Base-by-base conservation (phyloP, 768 basidiomycete genomes). In the Mycena vitilis region DNA sequence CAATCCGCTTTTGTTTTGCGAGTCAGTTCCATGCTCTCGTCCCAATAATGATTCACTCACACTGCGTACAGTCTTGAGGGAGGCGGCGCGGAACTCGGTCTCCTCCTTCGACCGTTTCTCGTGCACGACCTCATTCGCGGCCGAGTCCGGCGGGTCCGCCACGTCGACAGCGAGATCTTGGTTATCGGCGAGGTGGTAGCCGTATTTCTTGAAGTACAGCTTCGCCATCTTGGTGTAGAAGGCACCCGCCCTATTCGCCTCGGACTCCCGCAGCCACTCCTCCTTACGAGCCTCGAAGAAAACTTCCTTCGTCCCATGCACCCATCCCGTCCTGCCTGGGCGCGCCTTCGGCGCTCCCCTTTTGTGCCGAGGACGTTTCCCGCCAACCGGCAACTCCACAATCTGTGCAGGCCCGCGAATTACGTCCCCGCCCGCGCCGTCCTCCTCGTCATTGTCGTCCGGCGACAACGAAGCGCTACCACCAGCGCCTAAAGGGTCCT, bases 161-260 rank as follows among this genome's bases (percentile, higher is more conserved):
- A 44, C 30, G 54, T 64, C 63, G 6, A 8, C 36, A 10, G 13
- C 63, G 1, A 56, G 18, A 37, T 64, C 63, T 13, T 64, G 30
- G n/a, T 64, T 44, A 45, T 64, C 53, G 12, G 12, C 45, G 1
- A 64, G 20, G 11, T 48, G 5, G 20, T 8, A 36, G 8, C 44
- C 44, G n/a, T 64, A 64, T n/a, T 55, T 64, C 5, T n/a, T 15
- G 8, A 48, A 2, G 20, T 23, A 64, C 2, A 64, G n/a, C 36
- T 49, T 36, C 15, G 23, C 45, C 54, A 66, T 22, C 34, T 45
- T 52, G 5, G 57, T 53, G 34, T 45, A 54, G 18, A 66, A 60
- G 0, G 40, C 23, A 0, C 58, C 51, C n/a, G 22, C 36, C 34
- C 10, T 20, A 13, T 60, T 20, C 9, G 13, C 15, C 22, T 52